Evolutionary conservation across 2,329 filamentous ascomycete species (phyloP).

Genomic region (Hyphodiscus sp.): DNA sequence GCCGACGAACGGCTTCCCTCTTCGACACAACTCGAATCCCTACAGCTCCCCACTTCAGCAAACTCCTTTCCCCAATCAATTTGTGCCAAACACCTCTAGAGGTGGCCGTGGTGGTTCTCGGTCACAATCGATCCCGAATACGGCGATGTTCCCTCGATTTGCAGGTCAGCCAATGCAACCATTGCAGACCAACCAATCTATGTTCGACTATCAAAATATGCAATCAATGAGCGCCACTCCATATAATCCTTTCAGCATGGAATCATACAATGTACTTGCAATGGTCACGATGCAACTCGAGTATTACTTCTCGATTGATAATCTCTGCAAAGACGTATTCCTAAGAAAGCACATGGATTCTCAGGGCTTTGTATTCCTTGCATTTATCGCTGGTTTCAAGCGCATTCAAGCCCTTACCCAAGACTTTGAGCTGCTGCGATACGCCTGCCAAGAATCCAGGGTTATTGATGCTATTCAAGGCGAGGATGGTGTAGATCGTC

Average conservation of each 20-base stretch:
- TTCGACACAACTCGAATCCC: conserved; percentile 24
- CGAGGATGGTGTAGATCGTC: conserved; percentile 69
- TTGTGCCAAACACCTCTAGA: conserved; percentile 28
- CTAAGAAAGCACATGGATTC: conserved; percentile 90
- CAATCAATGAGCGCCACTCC: conserved; percentile 52
- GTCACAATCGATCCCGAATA: conserved; percentile 56
- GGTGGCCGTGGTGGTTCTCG: conserved; percentile 46
- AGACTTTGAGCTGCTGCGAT: conserved; percentile 67
- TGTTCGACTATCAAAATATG: conserved; percentile 51
- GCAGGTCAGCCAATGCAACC: conserved; percentile 34
- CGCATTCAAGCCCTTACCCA: conserved; percentile 69
- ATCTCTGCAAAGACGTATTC: conserved; percentile 88
- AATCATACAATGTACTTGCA: conserved; percentile 42
- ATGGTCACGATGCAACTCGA: conserved; percentile 54
- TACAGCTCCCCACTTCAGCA: conserved; percentile 33
- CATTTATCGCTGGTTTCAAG: conserved; percentile 78
- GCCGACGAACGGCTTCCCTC: conserved; percentile 22
- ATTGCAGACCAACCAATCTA: conserved; percentile 39
- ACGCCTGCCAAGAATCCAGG: conserved; percentile 65
- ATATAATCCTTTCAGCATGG: conserved; percentile 47
- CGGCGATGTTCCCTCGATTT: conserved; percentile 41
- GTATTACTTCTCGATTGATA: conserved; percentile 97
- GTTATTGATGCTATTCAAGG: conserved; percentile 69
- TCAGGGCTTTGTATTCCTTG: conserved; percentile 81
- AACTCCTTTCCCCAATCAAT: conserved; percentile 29